These are phyloP conservation scores for Penicillium pancosmium DNA, from an alignment of 495 filamentous ascomycete genomes.

Conservation along the genomic window DNA sequence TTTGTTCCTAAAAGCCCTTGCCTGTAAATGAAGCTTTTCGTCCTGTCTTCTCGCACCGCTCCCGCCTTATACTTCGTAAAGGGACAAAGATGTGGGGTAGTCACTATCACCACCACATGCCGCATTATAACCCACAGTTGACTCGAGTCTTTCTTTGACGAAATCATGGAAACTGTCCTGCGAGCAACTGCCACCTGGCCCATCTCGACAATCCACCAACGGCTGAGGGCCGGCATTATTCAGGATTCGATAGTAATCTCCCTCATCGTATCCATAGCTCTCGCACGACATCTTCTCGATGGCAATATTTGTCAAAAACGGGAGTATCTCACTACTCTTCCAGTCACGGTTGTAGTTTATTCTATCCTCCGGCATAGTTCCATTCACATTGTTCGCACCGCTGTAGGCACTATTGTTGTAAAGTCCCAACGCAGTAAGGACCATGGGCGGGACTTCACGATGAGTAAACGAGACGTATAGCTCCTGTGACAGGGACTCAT, in stretches of 20 bases:
- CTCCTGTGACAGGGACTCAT: constrained; percentile 13
- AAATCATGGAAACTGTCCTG: constrained; percentile 14
- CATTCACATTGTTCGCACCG: constrained; percentile 14
- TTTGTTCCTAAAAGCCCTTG: too few relatives aligned
- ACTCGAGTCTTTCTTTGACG: constrained; percentile 9
- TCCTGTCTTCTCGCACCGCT: too few relatives aligned
- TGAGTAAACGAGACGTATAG: constrained; percentile 28
- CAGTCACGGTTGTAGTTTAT: constrained; percentile 25
- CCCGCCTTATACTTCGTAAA: constrained; percentile 2
- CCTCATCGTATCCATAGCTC: constrained; percentile 17
- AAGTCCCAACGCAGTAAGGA: constrained; percentile 25
- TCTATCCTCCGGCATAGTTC: constrained; percentile 20
- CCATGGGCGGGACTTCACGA: constrained; percentile 23
- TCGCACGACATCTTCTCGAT: constrained; percentile 24
- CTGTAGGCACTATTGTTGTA: constrained; percentile 27
- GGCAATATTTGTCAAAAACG: constrained; percentile 23
- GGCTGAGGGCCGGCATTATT: constrained; percentile 27
- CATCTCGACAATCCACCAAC: constrained; percentile 24
- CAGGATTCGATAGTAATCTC: constrained; percentile 26
- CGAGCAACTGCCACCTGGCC: constrained; percentile 27
- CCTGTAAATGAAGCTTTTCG: too few relatives aligned
- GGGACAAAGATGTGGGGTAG: constrained; percentile 1
- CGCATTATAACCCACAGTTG: constrained; percentile 18
- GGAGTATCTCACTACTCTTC: constrained; percentile 23
- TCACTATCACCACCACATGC: constrained; percentile 19